These are phyloP conservation scores for Nepenthes mirabilis DNA, from an alignment of 148 eudicot genomes.

Conservation along the genomic window DNA sequence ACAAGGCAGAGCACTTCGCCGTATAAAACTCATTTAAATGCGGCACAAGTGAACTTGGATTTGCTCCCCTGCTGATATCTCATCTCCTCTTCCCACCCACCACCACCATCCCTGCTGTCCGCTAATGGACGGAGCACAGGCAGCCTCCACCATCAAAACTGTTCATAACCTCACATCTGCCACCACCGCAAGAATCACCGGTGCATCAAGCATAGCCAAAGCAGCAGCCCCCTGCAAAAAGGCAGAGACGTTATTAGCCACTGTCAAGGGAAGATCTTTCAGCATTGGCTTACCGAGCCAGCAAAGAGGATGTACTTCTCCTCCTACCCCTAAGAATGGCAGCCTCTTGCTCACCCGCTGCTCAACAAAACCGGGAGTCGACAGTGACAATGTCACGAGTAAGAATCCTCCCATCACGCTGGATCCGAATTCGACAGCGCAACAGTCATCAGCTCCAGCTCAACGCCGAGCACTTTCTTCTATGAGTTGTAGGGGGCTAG, in stretches of 20 bases:
- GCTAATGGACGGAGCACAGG: conserved; percentile 7
- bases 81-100: too few relatives aligned
- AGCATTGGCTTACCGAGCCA: conserved; percentile 1
- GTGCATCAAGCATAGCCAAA: conserved; percentile 3
- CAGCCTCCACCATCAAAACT: conserved; percentile 1
- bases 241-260: neutral
- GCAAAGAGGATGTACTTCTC: neutral
- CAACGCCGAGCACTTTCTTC: conserved; percentile 4
- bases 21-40: too few relatives aligned
- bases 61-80: too few relatives aligned
- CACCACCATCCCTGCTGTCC: neutral
- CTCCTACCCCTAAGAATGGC: neutral
- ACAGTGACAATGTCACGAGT: conserved; percentile 8
- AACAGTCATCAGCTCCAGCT: neutral
- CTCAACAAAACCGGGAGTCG: conserved; percentile 9
- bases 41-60: too few relatives aligned
- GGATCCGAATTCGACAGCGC: conserved; percentile 3
- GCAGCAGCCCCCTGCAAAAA: neutral
- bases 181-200: neutral
- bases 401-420: conserved; percentile 1
- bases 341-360: conserved; percentile 1
- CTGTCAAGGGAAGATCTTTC: neutral
- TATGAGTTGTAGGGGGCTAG: conserved; percentile 7
- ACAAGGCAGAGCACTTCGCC: too few relatives aligned
- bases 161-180: conserved; percentile 1